These are phyloP conservation scores for Solanum chaucha DNA, from an alignment of 257 asterid genomes.

Conservation along the genomic window DNA sequence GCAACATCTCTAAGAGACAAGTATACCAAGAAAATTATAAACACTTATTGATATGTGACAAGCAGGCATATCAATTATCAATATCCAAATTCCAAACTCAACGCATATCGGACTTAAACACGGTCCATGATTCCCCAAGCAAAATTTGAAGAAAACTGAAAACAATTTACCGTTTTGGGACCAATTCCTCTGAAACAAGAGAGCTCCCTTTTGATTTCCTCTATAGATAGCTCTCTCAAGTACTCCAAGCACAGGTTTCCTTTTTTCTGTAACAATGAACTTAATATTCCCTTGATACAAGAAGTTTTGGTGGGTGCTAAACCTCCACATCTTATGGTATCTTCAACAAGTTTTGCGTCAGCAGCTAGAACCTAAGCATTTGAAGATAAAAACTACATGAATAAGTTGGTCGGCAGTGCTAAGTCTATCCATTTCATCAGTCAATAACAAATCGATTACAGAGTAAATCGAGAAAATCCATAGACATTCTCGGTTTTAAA, in stretches of 20 bases:
- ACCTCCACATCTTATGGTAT: conserved; percentile 89
- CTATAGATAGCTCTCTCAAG: conserved; percentile 51
- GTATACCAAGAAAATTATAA: not conserved
- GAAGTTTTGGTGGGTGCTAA: conserved; percentile 70
- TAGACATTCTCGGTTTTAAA: not conserved
- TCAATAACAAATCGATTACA: not conserved
- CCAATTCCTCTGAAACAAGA: conserved; percentile 77
- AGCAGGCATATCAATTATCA: not conserved
- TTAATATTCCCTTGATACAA: conserved; percentile 63
- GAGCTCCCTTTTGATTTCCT: conserved; percentile 69
- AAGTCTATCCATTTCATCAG: not conserved
- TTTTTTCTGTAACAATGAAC: conserved; percentile 37
- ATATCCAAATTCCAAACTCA: not conserved
- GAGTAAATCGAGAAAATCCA: not conserved
- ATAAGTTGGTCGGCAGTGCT: not conserved
- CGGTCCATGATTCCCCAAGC: not conserved
- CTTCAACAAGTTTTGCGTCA: conserved; percentile 49
- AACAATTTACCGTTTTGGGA: conserved; percentile 62
- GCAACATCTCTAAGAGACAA: not conserved
- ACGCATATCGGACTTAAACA: not conserved
- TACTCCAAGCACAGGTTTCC: conserved; percentile 83
- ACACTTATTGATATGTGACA: not conserved
- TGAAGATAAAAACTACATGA: not conserved
- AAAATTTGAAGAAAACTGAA: not conserved
- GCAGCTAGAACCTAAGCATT: conserved; percentile 66